Conservation (phyloP, 495 filamentous ascomycete genomes). For the Talaromyces thailandensis region DNA sequence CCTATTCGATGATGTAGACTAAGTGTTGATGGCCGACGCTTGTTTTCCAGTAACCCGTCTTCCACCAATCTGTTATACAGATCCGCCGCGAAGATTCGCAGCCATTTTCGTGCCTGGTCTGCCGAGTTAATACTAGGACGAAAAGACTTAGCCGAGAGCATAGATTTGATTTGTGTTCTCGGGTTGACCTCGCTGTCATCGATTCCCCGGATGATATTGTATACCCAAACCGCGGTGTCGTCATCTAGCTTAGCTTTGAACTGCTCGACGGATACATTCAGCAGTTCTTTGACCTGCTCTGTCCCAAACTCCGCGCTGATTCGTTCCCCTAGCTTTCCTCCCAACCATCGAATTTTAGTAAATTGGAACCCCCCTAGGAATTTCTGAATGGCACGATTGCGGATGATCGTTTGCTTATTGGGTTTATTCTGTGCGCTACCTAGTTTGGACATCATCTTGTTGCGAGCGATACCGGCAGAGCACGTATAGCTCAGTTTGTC, state of each 20-base stretch:
- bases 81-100: slow-evolving; percentile 86
- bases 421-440: slow-evolving; percentile 88
- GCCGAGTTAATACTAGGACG: slow-evolving; percentile 68
- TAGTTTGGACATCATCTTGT: slow-evolving; percentile 94
- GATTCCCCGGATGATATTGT: slow-evolving; percentile 75
- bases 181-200: slow-evolving; percentile 85
- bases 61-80: slow-evolving; percentile 86
- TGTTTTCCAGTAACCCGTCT: slow-evolving; percentile 85
- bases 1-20: slow-evolving; percentile 71
- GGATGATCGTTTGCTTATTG: slow-evolving; percentile 83
- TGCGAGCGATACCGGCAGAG: slow-evolving; percentile 76
- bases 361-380: slow-evolving; percentile 86
- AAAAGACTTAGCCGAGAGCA: slow-evolving; percentile 97
- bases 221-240: slow-evolving; percentile 82
- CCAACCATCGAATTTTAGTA: slow-evolving; percentile 91
- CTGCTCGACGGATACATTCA: slow-evolving; percentile 65
- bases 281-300: slow-evolving; percentile 68
- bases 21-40: slow-evolving; percentile 74
- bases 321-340: slow-evolving; percentile 91
- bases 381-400: slow-evolving; percentile 68
- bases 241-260: slow-evolving; percentile 73
- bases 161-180: slow-evolving; percentile 89
- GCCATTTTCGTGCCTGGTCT: slow-evolving; percentile 82
- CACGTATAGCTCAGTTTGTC: slow-evolving; percentile 75
- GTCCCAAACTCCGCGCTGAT: slow-evolving; percentile 69